A percentile compares a stretch with the other conserved stretches of the same genome.
Evolutionary conservation across 805 yeast genomes (phyloP).

Genomic region (Saccharomycopsis malanga): DNA sequence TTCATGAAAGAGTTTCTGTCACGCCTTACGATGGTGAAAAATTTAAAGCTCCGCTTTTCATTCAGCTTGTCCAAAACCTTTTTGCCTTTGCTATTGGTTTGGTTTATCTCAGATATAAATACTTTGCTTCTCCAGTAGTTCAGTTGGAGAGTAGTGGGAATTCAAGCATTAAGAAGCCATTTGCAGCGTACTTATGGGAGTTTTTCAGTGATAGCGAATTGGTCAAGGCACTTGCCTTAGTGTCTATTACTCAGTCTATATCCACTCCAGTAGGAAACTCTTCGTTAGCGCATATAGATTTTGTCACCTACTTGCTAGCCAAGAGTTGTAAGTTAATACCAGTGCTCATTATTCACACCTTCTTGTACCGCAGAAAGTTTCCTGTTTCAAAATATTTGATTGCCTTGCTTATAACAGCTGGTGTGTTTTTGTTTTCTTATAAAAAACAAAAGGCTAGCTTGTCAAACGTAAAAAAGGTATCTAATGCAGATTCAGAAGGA

Average conservation of each 20-base stretch:
- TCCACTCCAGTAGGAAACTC: constrained; percentile 80
- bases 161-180: neutral
- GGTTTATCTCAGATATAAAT: constrained; percentile 40
- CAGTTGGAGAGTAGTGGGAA: neutral
- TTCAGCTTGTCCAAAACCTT: constrained; percentile 66
- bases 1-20: constrained; percentile 82
- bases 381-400: constrained; percentile 73
- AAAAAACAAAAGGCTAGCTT: constrained; percentile 28
- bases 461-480: constrained; percentile 19
- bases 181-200: constrained; percentile 25
- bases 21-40: constrained; percentile 48
- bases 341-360: constrained; percentile 77
- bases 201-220: constrained; percentile 28
- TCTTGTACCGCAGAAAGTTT: constrained; percentile 62
- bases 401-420: constrained; percentile 70
- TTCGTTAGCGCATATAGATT: constrained; percentile 77
- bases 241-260: constrained; percentile 68
- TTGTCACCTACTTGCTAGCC: constrained; percentile 75
- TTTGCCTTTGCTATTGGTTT: constrained; percentile 68
- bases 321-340: constrained; percentile 93
- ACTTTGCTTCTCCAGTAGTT: constrained; percentile 14
- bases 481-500: constrained; percentile 35
- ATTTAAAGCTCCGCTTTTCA: constrained; percentile 73
- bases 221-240: constrained; percentile 37
- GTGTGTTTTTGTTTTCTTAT: constrained; percentile 75